A percentile compares a stretch with the other conserved stretches of the same genome.
These are phyloP conservation scores for Volutella citrinella DNA, from an alignment of 2,329 filamentous ascomycete species.

Conservation along the genomic window DNA sequence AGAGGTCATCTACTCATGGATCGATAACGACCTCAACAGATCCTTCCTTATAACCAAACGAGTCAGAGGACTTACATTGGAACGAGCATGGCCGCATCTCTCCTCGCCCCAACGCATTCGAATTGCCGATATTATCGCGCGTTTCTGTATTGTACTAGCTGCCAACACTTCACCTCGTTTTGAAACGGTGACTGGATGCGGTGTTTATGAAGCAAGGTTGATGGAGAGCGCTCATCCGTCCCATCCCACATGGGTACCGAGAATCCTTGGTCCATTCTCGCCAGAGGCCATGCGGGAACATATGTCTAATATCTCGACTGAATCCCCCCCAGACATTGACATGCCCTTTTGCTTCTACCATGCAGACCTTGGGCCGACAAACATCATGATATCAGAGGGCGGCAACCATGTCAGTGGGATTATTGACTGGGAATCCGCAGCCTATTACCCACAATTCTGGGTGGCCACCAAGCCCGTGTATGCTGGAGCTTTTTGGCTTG, in stretches of 20 bases:
- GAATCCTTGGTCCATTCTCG: constrained; percentile 6
- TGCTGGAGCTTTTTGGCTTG: too few relatives aligned
- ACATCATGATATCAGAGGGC: too few relatives aligned
- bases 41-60: constrained; percentile 5
- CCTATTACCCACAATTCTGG: too few relatives aligned
- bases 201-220: constrained; percentile 2
- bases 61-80: constrained; percentile 4
- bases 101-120: not conserved
- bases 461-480: too few relatives aligned
- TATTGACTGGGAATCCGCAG: too few relatives aligned
- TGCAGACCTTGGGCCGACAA: too few relatives aligned
- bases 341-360: too few relatives aligned
- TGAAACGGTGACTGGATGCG: constrained; percentile 5
- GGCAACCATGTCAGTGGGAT: too few relatives aligned
- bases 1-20: constrained; percentile 4
- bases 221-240: constrained; percentile 3
- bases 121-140: constrained; percentile 1
- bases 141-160: constrained; percentile 3
- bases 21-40: constrained; percentile 5
- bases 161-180: constrained; percentile 5
- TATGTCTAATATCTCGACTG: constrained; percentile 29
- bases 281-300: constrained; percentile 8
- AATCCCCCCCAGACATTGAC: constrained; percentile 27
- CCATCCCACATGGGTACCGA: constrained; percentile 4
- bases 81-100: constrained; percentile 3